These are phyloP conservation scores for Zasmidium cellare DNA, from an alignment of 2,329 filamentous ascomycete species.

Conservation along the genomic window DNA sequence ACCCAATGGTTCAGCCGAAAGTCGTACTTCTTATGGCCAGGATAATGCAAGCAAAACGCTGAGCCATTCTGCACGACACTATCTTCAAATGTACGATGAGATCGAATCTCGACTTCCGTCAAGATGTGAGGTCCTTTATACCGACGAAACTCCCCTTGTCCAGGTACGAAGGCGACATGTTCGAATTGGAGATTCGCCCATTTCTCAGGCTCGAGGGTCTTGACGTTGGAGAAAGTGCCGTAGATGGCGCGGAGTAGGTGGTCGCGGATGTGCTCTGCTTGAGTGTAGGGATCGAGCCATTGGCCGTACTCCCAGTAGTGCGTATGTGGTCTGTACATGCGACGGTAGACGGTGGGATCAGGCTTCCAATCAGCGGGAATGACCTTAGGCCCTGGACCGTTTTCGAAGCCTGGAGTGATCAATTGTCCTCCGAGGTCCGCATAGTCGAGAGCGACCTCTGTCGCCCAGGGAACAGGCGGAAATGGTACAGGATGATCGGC, in stretches of 20 bases:
- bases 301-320: slow-evolving; percentile 5
- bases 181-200: slow-evolving; percentile 1
- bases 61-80: not conserved
- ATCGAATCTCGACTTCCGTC: not conserved
- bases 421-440: slow-evolving; percentile 6
- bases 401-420: slow-evolving; percentile 4
- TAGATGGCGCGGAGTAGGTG: slow-evolving; percentile 2
- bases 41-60: not conserved
- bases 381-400: slow-evolving; percentile 3
- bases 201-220: not conserved
- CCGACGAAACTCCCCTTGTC: not conserved
- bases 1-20: not conserved
- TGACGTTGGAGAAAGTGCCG: slow-evolving; percentile 1
- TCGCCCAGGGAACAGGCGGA: slow-evolving; percentile 5
- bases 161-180: not conserved
- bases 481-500: not conserved
- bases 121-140: not conserved
- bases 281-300: not conserved
- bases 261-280: slow-evolving; percentile 2
- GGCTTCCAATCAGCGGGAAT: not conserved
- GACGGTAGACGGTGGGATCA: too few species aligned
- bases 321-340: not conserved
- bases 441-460: slow-evolving; percentile 7
- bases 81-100: not conserved
- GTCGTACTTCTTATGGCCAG: not conserved